These are phyloP conservation scores for Dioszegia hungarica DNA, from an alignment of 768 basidiomycete species.

Conservation along the genomic window DNA sequence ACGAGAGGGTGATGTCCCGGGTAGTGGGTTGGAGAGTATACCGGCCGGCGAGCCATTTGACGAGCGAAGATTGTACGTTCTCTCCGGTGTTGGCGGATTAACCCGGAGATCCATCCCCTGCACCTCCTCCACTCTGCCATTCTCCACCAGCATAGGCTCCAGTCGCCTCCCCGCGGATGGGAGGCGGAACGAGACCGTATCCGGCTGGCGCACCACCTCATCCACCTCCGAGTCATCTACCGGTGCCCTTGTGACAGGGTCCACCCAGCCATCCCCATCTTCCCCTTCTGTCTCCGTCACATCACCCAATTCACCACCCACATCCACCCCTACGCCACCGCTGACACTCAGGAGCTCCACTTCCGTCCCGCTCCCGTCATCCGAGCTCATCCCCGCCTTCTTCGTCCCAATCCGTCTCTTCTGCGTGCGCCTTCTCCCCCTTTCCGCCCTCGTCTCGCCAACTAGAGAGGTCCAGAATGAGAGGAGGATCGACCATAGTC, in stretches of 20 bases:
- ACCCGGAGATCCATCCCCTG: not conserved
- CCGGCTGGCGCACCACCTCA: constrained; percentile 7
- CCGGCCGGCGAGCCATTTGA: constrained; percentile 19
- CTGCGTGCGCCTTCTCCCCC: constrained; percentile 10
- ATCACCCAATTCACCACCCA: constrained; percentile 9
- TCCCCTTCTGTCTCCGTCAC: constrained; percentile 6
- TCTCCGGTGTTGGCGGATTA: constrained; percentile 1
- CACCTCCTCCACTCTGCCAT: not conserved
- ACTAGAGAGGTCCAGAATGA: constrained; percentile 38
- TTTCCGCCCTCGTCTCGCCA: constrained; percentile 37
- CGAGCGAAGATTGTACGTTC: constrained; percentile 8
- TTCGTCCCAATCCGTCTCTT: not conserved
- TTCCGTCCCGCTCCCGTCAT: constrained; percentile 14
- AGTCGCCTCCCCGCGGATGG: constrained; percentile 16
- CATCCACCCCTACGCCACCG: constrained; percentile 3
- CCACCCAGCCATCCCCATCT: constrained; percentile 25
- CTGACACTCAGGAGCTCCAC: not conserved
- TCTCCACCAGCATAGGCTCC: not conserved
- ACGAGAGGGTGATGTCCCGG: not conserved
- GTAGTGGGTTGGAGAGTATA: constrained; percentile 33
- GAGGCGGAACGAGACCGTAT: constrained; percentile 20
- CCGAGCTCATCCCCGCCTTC: constrained; percentile 6
- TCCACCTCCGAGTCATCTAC: constrained; percentile 21
- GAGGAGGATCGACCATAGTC: constrained; percentile 39
- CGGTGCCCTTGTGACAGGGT: constrained; percentile 40